Base-by-base conservation (phyloP, 2,329 filamentous ascomycete genomes). In the Coniochaeta ligniaria region DNA sequence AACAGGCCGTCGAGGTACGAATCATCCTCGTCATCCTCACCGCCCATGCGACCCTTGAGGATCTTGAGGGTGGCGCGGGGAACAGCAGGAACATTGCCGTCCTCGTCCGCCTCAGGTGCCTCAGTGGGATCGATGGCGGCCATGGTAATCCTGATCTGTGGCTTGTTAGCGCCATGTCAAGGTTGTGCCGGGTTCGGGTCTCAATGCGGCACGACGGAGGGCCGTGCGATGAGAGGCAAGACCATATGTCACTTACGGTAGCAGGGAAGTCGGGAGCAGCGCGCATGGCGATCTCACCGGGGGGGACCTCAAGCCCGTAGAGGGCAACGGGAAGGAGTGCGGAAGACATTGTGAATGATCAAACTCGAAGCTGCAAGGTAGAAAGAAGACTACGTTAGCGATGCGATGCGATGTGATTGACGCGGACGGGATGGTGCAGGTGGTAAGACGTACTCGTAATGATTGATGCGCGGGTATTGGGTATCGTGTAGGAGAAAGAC, bases 131-230 rank as follows among this genome's bases (percentile, higher is more conserved):
- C 94, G 74, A 99, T 89, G 66, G 95, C 95, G 70, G 96, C 95
- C 95, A 99, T 99, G 71, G 93, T 98, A 72, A 99, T 92, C 74
- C 92, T 92, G 80, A 97, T 96, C 93, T 96, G 70, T 31, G 45
- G 59, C 20, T 5, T 38, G 59, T 58, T 58, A 60, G 59, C 5
- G 35, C 3, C 12, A 8, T 59, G 63, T 24, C 24, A 7, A 31
- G 60, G 36, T 28, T 20, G 36, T 36, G 20, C 6, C 41, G 6
- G 2, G 4, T 33, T 20, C 6, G 33, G 20, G 31, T 60, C 9
- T 45, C 43, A 20, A 28, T 20, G n/a, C 22, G 24, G 26, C 47
- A 31, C 11, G 14, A 52, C 14, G 47, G 17, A 31, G 14, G 7
- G 54, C 33, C n/a, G 31, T 35, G 43, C 11, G 5, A 56, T 22